These are phyloP conservation scores for Geotrichum klebahnii DNA, from an alignment of 1,139 yeast species.

Conservation along the genomic window DNA sequence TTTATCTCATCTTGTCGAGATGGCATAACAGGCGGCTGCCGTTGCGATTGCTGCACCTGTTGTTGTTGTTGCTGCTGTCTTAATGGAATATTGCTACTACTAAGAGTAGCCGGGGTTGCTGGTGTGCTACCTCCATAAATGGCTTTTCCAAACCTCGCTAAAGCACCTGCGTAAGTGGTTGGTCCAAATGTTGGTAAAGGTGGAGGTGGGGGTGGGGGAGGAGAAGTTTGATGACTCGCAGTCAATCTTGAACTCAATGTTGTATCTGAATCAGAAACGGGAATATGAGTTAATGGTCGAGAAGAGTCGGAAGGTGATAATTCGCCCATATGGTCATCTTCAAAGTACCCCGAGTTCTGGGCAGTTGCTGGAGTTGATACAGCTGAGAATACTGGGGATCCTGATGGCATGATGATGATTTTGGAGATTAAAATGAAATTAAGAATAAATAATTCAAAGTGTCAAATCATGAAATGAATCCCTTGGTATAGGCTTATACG, in stretches of 20 bases:
- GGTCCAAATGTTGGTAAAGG: conserved; percentile 4
- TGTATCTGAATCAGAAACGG: background rate
- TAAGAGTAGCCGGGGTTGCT: background rate
- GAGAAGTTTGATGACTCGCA: background rate
- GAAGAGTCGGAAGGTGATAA: background rate
- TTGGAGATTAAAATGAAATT: too few relatives aligned
- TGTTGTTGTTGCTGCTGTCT: background rate
- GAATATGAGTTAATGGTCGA: background rate
- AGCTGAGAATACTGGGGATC: too few relatives aligned
- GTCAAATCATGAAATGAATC: too few relatives aligned
- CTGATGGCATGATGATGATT: too few relatives aligned
- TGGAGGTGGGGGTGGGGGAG: conserved; percentile 3
- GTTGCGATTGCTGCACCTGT: background rate
- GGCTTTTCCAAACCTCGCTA: conserved; percentile 37
- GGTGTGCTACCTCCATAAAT: conserved; percentile 27
- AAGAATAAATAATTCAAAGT: too few relatives aligned
- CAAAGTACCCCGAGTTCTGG: too few relatives aligned
- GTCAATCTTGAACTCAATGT: too few relatives aligned
- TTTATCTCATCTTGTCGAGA: conserved; percentile 1
- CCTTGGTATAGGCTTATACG: too few relatives aligned
- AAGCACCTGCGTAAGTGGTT: conserved; percentile 28
- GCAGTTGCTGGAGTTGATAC: too few relatives aligned
- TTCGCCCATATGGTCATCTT: too few relatives aligned
- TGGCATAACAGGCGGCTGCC: background rate
- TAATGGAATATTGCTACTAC: background rate